A percentile compares a stretch with the other conserved stretches of the same genome.
These are phyloP conservation scores for Cyclotella choctawhatcheeana DNA, from an alignment of 108 stramenopile genomes.

Conservation along the genomic window DNA sequence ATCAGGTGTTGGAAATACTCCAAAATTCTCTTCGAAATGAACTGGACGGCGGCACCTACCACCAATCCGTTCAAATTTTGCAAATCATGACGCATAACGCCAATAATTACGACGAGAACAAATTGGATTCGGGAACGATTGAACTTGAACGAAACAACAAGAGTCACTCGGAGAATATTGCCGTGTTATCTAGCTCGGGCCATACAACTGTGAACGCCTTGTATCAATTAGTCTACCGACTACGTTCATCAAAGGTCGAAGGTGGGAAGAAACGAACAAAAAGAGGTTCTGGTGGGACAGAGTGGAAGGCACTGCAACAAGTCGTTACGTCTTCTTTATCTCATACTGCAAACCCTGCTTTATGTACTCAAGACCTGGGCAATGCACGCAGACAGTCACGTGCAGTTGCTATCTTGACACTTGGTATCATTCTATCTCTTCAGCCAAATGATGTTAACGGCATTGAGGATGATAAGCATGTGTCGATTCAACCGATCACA, in stretches of 20 bases:
- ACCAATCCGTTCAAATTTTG: conserved; percentile 19
- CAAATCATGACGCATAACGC: not conserved
- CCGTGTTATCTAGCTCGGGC: conserved; percentile 7
- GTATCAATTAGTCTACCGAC: conserved; percentile 23
- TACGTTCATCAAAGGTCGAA: not conserved
- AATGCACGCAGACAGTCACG: conserved; percentile 9
- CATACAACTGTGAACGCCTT: conserved; percentile 19
- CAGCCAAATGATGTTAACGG: conserved; percentile 1
- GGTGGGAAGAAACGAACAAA: conserved; percentile 9
- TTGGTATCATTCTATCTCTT: conserved; percentile 22
- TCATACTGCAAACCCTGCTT: not conserved
- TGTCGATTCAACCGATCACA: conserved; percentile 12
- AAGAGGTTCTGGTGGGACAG: conserved; percentile 14
- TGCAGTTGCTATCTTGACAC: conserved; percentile 28
- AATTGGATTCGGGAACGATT: not conserved
- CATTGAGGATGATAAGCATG: not conserved
- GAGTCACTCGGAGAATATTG: not conserved
- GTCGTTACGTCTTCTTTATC: conserved; percentile 16
- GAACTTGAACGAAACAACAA: not conserved
- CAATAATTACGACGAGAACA: not conserved
- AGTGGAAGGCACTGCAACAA: conserved; percentile 45
- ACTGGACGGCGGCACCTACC: not conserved
- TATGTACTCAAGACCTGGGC: not conserved
- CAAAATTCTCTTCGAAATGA: conserved; percentile 8
- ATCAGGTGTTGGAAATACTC: conserved; percentile 14